A percentile compares a stretch with the other conserved stretches of the same genome.
phyloP scores from a whole-genome alignment of 2,329 filamentous ascomycete species.

The Dothiorella sarmentorum region DNA sequence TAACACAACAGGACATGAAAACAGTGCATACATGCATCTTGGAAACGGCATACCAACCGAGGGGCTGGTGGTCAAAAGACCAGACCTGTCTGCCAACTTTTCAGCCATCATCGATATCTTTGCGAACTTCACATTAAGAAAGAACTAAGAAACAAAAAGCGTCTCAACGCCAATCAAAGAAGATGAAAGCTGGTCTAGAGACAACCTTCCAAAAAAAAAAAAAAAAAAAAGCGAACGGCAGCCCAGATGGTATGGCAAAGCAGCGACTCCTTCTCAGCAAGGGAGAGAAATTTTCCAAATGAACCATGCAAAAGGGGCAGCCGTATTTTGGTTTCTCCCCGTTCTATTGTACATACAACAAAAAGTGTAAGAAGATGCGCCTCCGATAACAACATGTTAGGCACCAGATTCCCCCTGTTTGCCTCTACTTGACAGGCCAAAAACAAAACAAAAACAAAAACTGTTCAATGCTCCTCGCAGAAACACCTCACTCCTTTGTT shows the following conservation, averaged over 20 bases:
- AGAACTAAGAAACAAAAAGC: neutral
- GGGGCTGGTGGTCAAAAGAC: too few species aligned
- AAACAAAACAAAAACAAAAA: neutral
- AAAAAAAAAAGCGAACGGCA: neutral
- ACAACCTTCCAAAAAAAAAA: neutral
- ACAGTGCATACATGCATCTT: too few species aligned
- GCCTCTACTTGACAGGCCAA: too few species aligned
- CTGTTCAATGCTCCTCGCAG: neutral
- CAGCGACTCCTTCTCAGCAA: too few species aligned
- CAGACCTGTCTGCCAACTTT: too few species aligned
- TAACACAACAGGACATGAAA: too few species aligned
- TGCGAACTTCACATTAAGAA: neutral
- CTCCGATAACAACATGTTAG: neutral
- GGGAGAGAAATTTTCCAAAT: neutral
- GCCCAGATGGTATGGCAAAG: slow-evolving; percentile 7
- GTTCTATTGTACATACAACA: slow-evolving; percentile 3
- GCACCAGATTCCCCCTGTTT: neutral
- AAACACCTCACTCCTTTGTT: neutral
- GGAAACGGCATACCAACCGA: too few species aligned
- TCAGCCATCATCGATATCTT: too few species aligned
- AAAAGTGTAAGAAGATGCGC: neutral
- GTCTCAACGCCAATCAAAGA: neutral
- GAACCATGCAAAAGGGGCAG: neutral
- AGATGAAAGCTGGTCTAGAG: too few species aligned
- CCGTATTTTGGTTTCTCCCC: neutral